Percentiles rank a stretch among this genome's conserved stretches.
Evolutionary conservation across 345 rosid species (phyloP).

Genomic region (Eucalyptus microcorys): DNA sequence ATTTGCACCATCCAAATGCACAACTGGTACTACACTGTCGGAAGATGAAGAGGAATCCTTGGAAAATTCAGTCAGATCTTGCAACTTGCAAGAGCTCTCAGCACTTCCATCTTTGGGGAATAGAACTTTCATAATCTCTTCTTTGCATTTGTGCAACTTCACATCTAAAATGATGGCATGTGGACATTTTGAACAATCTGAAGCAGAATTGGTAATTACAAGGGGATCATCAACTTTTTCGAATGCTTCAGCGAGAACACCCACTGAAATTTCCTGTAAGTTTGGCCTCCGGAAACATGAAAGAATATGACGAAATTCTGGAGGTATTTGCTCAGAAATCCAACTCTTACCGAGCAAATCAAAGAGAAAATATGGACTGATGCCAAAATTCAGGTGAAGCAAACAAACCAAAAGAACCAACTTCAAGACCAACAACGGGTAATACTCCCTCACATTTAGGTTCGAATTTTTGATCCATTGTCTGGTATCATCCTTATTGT

Average conservation of each 20-base stretch:
- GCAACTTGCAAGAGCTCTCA: neutral
- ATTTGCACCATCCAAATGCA: neutral
- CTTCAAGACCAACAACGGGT: constrained; percentile 15
- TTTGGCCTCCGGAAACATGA: neutral
- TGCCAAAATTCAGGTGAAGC: constrained; percentile 17
- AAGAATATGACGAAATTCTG: constrained; percentile 1
- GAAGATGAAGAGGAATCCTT: neutral
- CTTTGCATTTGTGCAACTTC: constrained; percentile 1
- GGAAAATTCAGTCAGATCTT: neutral
- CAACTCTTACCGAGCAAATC: neutral
- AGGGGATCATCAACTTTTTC: constrained; percentile 14
- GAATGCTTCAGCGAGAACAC: constrained; percentile 10
- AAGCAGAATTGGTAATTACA: constrained; percentile 1
- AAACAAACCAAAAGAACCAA: constrained; percentile 14
- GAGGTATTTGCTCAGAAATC: constrained; percentile 4
- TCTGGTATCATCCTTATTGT: neutral
- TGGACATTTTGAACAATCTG: neutral
- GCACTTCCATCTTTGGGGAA: constrained; percentile 1
- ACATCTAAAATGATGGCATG: constrained; percentile 15
- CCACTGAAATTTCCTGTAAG: neutral
- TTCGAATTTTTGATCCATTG: constrained; percentile 8
- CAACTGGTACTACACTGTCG: neutral
- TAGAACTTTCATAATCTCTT: constrained; percentile 2
- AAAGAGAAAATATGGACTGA: neutral
- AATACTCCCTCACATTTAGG: neutral